A percentile compares a stretch with the other conserved stretches of the same genome.
phyloP scores from a whole-genome alignment of 495 filamentous ascomycete species.

The Aspergillus steynii region DNA sequence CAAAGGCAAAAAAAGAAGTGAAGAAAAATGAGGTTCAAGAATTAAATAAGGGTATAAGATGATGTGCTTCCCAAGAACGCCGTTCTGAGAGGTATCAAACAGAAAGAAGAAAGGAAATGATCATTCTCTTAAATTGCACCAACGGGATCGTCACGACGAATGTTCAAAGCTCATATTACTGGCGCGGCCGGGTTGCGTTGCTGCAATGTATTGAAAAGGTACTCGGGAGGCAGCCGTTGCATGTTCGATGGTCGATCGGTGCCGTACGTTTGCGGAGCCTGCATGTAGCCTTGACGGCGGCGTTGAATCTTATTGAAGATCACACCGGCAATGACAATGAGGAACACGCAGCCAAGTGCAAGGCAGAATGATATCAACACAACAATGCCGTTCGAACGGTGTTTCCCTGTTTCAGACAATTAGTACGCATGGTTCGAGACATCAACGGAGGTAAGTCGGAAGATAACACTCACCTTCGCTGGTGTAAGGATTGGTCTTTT shows the following conservation, averaged over 20 bases:
- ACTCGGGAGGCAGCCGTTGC: constrained; percentile 75
- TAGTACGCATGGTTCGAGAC: constrained; percentile 27
- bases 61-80: constrained; percentile 36
- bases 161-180: constrained; percentile 32
- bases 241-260: constrained; percentile 73
- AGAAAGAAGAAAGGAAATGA: constrained; percentile 13
- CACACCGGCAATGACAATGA: constrained; percentile 83
- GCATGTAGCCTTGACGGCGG: constrained; percentile 81
- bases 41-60: constrained; percentile 38
- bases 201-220: constrained; percentile 66
- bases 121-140: constrained; percentile 3
- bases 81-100: constrained; percentile 28
- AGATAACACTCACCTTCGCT: constrained; percentile 42
- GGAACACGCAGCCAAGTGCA: constrained; percentile 80
- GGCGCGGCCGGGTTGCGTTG: constrained; percentile 41
- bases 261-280: constrained; percentile 70
- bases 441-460: background rate
- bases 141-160: background rate
- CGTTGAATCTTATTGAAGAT: constrained; percentile 81
- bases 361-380: constrained; percentile 92
- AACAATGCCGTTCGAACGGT: constrained; percentile 80
- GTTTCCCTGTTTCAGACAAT: constrained; percentile 40
- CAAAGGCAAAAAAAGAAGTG: constrained; percentile 6
- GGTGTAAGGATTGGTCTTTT: constrained; percentile 67
- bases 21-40: constrained; percentile 24